phyloP scores from a whole-genome alignment of 2,329 filamentous ascomycete species.

The Emmonsia crescens region DNA sequence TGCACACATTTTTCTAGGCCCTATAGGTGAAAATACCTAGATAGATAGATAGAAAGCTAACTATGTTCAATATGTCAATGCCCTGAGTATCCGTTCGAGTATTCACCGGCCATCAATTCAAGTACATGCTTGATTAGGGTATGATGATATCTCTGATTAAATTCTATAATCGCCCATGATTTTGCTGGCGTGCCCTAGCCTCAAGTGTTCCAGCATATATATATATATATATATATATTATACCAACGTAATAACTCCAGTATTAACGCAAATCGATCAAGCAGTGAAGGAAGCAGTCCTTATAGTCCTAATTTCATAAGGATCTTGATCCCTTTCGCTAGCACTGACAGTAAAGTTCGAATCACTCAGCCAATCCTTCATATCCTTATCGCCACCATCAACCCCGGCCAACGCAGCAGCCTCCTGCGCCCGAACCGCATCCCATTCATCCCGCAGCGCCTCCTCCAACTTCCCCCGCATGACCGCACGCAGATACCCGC shows the following conservation, averaged over 20 bases:
- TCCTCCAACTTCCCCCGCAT: conserved; percentile 56
- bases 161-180: not conserved
- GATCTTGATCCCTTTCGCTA: conserved; percentile 74
- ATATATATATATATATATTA: too few species aligned
- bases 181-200: not conserved
- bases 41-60: too few species aligned
- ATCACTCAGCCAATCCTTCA: conserved; percentile 42
- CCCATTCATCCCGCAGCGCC: conserved; percentile 48
- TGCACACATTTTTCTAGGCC: not conserved
- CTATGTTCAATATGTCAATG: not conserved
- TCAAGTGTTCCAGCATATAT: not conserved
- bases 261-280: not conserved
- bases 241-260: too few species aligned
- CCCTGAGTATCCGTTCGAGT: not conserved
- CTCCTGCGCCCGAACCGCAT: conserved; percentile 35
- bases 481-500: conserved; percentile 64
- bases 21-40: too few species aligned
- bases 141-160: not conserved
- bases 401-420: conserved; percentile 16
- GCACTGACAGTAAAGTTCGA: conserved; percentile 55
- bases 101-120: not conserved
- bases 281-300: not conserved
- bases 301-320: conserved; percentile 65
- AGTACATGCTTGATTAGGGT: too few species aligned
- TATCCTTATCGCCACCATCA: conserved; percentile 24